phyloP scores from a whole-genome alignment of 1,284 basidiomycete genomes.

The Veloporphyrellus conicus region DNA sequence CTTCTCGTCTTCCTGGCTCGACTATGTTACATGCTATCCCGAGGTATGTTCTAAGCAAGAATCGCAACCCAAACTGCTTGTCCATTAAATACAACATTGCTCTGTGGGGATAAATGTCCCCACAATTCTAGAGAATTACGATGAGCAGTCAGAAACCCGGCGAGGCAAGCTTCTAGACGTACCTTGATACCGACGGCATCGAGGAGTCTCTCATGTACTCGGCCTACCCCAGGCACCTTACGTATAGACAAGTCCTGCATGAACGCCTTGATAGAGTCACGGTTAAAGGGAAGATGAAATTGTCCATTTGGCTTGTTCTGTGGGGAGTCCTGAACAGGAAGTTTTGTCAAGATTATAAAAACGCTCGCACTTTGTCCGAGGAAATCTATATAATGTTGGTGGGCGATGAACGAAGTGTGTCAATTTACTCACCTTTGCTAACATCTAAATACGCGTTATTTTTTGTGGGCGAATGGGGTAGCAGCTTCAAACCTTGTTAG shows the following conservation, averaged over 20 bases:
- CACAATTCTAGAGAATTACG: conserved; percentile 60
- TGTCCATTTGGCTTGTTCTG: conserved; percentile 95
- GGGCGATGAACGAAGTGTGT: not conserved
- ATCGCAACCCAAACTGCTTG: conserved; percentile 74
- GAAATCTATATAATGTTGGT: conserved; percentile 63
- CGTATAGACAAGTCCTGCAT: conserved; percentile 73
- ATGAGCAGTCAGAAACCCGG: not conserved
- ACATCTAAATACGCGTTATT: conserved; percentile 44
- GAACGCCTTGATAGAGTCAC: conserved; percentile 65
- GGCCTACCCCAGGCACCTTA: conserved; percentile 82
- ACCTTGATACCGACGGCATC: conserved; percentile 85
- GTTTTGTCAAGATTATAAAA: not conserved
- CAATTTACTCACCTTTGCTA: conserved; percentile 64
- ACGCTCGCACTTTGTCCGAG: conserved; percentile 69
- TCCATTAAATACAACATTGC: conserved; percentile 75
- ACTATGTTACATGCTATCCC: conserved; percentile 84
- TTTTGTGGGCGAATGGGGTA: conserved; percentile 4
- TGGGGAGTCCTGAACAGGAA: conserved; percentile 1
- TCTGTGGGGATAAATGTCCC: conserved; percentile 76
- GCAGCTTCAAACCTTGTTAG: conserved; percentile 61
- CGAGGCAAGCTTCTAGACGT: conserved; percentile 7
- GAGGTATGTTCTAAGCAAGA: conserved; percentile 72
- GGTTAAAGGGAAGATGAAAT: conserved; percentile 69
- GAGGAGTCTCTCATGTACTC: conserved; percentile 81
- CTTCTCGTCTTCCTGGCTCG: conserved; percentile 67